Percentiles rank a stretch among this genome's conserved stretches.
phyloP scores from a whole-genome alignment of 2,329 filamentous ascomycete genomes.

The Diaporthe capsici region DNA sequence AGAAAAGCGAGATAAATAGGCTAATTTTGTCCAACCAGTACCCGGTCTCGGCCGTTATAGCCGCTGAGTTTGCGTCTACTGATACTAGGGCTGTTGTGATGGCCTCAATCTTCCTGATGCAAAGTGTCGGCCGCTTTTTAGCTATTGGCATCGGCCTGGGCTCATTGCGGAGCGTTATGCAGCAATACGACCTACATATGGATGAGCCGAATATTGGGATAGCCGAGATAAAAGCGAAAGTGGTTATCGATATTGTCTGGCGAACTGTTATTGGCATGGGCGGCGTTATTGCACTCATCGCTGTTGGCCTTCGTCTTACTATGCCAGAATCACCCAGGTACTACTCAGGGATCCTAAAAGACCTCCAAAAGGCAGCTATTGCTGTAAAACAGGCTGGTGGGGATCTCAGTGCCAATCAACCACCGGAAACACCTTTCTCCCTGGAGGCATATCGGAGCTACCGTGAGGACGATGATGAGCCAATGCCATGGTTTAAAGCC shows the following conservation, averaged over 20 bases:
- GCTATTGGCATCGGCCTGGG: slow-evolving; percentile 43
- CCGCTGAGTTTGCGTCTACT: slow-evolving; percentile 49
- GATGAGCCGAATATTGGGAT: slow-evolving; percentile 9
- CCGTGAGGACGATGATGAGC: background rate
- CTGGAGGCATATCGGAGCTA: background rate
- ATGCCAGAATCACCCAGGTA: slow-evolving; percentile 64
- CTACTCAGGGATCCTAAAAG: slow-evolving; percentile 43
- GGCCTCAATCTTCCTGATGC: slow-evolving; percentile 48
- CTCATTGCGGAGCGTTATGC: slow-evolving; percentile 21
- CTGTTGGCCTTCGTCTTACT: slow-evolving; percentile 61
- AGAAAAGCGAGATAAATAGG: background rate
- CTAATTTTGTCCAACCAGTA: slow-evolving; percentile 43
- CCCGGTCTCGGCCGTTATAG: slow-evolving; percentile 49
- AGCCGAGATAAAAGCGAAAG: slow-evolving; percentile 39
- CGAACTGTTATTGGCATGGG: slow-evolving; percentile 64
- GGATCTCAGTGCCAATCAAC: background rate
- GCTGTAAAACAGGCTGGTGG: slow-evolving; percentile 21
- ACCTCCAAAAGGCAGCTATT: slow-evolving; percentile 41
- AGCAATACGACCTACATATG: background rate
- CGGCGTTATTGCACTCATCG: slow-evolving; percentile 60
- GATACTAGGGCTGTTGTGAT: slow-evolving; percentile 46
- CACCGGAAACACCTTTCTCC: background rate
- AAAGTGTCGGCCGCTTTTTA: slow-evolving; percentile 45
- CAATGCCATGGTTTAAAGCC: slow-evolving; percentile 40
- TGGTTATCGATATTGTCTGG: slow-evolving; percentile 62